Conservation (phyloP, 331 rosid species). For the Cydonia oblonga region DNA sequence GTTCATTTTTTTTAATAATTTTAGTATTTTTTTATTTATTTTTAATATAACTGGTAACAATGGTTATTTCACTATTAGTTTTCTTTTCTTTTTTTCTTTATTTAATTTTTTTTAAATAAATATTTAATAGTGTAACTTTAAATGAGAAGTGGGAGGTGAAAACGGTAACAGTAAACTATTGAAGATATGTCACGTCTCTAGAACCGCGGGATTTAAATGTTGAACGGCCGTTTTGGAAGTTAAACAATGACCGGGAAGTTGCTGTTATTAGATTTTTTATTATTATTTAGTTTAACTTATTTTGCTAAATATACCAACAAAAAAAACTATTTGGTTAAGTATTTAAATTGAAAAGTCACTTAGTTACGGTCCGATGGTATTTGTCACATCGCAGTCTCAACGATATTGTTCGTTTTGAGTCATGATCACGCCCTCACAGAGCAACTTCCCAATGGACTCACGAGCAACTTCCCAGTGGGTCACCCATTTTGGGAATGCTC, state of each 20-base stretch:
- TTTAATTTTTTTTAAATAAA: neutral
- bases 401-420: no score
- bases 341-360: no score
- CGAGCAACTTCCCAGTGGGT: no score
- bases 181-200: neutral
- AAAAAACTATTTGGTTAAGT: no score
- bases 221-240: conserved; percentile 17
- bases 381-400: no score
- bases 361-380: no score
- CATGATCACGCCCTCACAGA: no score
- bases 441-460: no score
- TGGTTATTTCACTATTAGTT: neutral
- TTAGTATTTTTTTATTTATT: neutral
- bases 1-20: neutral
- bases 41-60: no score
- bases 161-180: neutral
- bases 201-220: neutral
- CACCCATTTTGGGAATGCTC: no score
- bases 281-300: neutral
- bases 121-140: neutral
- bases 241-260: neutral
- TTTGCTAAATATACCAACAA: neutral
- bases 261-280: neutral
- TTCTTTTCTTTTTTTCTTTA: neutral
- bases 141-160: neutral